Base-by-base conservation (phyloP, 2,329 filamentous ascomycete genomes). In the Penicillium sp. region DNA sequence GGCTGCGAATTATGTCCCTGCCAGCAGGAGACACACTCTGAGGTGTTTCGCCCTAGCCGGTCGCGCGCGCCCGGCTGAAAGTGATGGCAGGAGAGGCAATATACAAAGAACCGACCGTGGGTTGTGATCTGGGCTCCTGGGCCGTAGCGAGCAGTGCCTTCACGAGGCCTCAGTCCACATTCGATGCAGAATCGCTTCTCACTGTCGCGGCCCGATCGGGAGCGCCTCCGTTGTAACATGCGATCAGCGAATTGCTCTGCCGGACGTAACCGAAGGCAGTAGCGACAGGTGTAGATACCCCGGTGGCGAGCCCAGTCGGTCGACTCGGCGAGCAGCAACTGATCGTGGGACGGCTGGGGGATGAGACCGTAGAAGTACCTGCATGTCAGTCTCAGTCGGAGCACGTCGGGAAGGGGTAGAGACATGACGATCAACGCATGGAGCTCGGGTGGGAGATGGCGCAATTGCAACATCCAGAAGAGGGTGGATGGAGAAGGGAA, bases 391-490 rank as follows among this genome's bases (percentile, higher is more conserved):
- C 52, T 51, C 4, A 65, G 50, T 8, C 50, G 35, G 17, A 59
- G 41, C 4, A 47, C 7, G 33, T 60, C 57, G 20, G 55, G 53
- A 36, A 62, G 51, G 2, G 30, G 32, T 28, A 67, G 55, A 13
- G 55, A 18, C 6, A 42, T 29, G 23, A 45, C 28, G 21, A 67
- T 58, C 1, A 52, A 37, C 15, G 54, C 41, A 23, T 62, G 60
- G 15, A 67, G 43, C 44, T 66, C 63, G 0, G 58, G 49, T 8
- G 64, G 63, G 3, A 65, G 54, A 9, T 35, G 27, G 21, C n/a
- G n/a, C n/a, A n/a, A n/a, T n/a, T n/a, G n/a, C n/a, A n/a, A n/a
- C n/a, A n/a, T n/a, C n/a, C n/a, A 57, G 32, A 30, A 63, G 34
- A 18, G 19, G 20, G 4, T 30, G 16, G 38, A 50, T 50, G 30